Conservation (phyloP, 2,329 filamentous ascomycete species). For the Beauveria rudraprayagi region DNA sequence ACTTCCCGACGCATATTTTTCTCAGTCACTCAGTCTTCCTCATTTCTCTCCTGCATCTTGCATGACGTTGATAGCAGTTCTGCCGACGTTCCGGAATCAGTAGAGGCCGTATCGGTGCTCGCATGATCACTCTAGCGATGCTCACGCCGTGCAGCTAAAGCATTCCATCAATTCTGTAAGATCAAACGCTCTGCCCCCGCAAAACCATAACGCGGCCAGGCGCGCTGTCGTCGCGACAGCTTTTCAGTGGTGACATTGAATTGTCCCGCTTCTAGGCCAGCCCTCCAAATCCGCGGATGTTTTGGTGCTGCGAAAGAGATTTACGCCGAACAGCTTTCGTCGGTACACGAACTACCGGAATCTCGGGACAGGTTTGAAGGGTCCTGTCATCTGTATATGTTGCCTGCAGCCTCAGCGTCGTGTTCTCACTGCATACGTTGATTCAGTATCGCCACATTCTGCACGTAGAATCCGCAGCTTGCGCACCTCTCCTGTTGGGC, state of each 20-base stretch:
- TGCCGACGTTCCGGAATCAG: neutral
- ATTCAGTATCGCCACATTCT: no score
- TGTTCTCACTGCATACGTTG: no score
- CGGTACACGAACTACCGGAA: no score
- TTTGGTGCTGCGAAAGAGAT: no score
- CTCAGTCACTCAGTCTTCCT: neutral
- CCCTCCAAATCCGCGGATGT: no score
- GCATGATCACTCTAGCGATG: neutral
- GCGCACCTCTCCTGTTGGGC: no score
- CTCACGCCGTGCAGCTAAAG: neutral
- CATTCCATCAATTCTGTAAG: neutral
- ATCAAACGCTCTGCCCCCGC: neutral
- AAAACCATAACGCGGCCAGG: neutral
- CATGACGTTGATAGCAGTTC: neutral
- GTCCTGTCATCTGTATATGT: no score
- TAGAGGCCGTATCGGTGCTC: neutral
- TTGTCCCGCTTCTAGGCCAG: neutral
- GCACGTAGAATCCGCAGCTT: no score
- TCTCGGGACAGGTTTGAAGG: no score
- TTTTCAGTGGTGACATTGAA: neutral
- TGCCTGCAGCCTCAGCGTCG: no score
- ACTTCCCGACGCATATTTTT: neutral
- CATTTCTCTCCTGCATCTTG: neutral
- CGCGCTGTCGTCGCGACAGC: neutral
- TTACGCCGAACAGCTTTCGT: no score